Conservation (phyloP, 352 stramenopile species). For the Pythium volutum region DNA sequence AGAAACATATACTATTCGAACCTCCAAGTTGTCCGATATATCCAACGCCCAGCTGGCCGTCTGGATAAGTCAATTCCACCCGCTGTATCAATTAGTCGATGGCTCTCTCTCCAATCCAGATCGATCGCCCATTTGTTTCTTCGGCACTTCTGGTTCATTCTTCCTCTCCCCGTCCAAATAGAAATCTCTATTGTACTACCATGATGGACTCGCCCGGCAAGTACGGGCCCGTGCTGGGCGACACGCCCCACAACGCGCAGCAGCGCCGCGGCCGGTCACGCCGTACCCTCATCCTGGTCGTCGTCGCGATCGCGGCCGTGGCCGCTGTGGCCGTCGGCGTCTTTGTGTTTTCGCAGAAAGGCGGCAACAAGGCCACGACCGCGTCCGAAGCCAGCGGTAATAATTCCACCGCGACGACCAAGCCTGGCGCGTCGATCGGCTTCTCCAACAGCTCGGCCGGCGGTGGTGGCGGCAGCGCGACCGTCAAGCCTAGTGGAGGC, state of each 20-base stretch:
- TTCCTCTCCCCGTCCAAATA: neutral
- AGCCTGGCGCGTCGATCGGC: neutral
- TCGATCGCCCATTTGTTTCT: no score
- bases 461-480: neutral
- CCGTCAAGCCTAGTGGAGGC: slow-evolving; percentile 12
- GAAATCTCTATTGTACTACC: neutral
- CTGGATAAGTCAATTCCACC: no score
- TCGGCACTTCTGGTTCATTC: no score
- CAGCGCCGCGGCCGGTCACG: neutral
- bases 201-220: slow-evolving; percentile 1
- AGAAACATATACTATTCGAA: no score
- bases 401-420: neutral
- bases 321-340: neutral
- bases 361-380: neutral
- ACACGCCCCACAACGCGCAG: neutral
- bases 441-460: slow-evolving; percentile 3
- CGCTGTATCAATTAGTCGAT: no score
- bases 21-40: no score
- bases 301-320: neutral
- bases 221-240: neutral
- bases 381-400: neutral
- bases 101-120: no score
- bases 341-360: neutral
- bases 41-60: no score
- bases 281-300: neutral